These are phyloP conservation scores for Antitrichia curtipendula DNA, from an alignment of 225 moss, liverwort and hornwort genomes.

Conservation along the genomic window DNA sequence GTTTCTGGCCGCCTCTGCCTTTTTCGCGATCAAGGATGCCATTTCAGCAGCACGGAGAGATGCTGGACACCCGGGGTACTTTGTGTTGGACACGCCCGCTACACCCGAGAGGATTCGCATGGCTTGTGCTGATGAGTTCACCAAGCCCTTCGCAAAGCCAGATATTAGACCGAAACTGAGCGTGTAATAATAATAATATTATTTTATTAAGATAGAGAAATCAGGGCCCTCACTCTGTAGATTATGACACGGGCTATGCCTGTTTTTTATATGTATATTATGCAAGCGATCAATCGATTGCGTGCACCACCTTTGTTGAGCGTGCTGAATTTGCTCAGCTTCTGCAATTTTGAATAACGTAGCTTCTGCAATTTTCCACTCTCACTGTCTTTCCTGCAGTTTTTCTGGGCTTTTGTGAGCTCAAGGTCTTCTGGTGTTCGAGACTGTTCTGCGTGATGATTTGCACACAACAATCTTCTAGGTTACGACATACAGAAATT, in stretches of 20 bases:
- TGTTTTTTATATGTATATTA: not conserved
- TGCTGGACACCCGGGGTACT: slow-evolving; percentile 53
- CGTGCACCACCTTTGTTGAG: not conserved
- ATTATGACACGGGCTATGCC: not conserved
- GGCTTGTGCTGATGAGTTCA: slow-evolving; percentile 90
- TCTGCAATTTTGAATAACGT: not conserved
- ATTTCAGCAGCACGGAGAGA: slow-evolving; percentile 64
- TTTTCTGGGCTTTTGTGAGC: not conserved
- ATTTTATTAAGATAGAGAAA: not conserved
- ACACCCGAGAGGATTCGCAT: slow-evolving; percentile 94
- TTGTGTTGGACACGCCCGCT: slow-evolving; percentile 78
- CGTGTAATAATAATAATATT: not conserved
- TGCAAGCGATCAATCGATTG: not conserved
- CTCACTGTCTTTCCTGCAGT: too few species aligned
- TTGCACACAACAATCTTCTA: not conserved
- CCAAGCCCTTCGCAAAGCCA: slow-evolving; percentile 41
- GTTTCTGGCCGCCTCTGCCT: slow-evolving; percentile 67
- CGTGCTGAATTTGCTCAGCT: not conserved
- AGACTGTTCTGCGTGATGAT: not conserved
- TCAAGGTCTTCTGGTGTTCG: not conserved
- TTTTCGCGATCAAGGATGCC: slow-evolving; percentile 89
- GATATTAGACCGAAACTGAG: slow-evolving; percentile 74
- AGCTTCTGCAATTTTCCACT: not conserved
- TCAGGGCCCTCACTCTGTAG: not conserved
- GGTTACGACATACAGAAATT: not conserved